Evolutionary conservation across 345 rosid species (phyloP).

Genomic region (Toxicodendron radicans): DNA sequence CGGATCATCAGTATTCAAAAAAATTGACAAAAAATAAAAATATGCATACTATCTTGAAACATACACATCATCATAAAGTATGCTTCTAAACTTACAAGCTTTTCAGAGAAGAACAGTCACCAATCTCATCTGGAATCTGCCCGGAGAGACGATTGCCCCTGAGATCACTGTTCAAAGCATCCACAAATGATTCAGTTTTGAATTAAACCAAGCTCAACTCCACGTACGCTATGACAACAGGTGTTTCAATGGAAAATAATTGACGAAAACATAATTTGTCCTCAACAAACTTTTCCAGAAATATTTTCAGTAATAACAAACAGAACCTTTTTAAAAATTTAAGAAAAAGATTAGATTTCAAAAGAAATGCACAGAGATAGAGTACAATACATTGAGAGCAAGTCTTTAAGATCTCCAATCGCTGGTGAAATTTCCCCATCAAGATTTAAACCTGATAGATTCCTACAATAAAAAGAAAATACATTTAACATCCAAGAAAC

Average conservation of each 20-base stretch:
- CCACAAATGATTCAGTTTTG: constrained; percentile 3
- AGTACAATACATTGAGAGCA: constrained; percentile 57
- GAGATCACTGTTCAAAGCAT: constrained; percentile 55
- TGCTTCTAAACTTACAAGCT: constrained; percentile 57
- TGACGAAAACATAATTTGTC: not conserved
- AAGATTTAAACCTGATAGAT: constrained; percentile 86
- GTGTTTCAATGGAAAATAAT: not conserved
- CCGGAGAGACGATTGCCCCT: constrained; percentile 77
- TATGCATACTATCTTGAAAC: not conserved
- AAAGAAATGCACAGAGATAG: not conserved
- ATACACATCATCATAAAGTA: not conserved
- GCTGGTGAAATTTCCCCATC: constrained; percentile 93
- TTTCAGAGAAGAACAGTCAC: constrained; percentile 75
- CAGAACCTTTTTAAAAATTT: not conserved
- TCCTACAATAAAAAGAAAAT: constrained; percentile 46
- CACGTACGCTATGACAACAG: not conserved
- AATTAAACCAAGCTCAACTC: not conserved
- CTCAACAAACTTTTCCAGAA: not conserved
- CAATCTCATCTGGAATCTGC: constrained; percentile 97
- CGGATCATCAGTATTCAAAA: constrained; percentile 12
- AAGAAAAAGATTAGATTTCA: not conserved
- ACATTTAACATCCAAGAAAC: constrained; percentile 18
- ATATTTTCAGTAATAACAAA: not conserved
- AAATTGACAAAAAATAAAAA: not conserved
- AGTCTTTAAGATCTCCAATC: constrained; percentile 77